A percentile compares a stretch with the other conserved stretches of the same genome.
Evolutionary conservation across 805 yeast species (phyloP).

Genomic region (Cyberlindnera nakhonratchasimensis): DNA sequence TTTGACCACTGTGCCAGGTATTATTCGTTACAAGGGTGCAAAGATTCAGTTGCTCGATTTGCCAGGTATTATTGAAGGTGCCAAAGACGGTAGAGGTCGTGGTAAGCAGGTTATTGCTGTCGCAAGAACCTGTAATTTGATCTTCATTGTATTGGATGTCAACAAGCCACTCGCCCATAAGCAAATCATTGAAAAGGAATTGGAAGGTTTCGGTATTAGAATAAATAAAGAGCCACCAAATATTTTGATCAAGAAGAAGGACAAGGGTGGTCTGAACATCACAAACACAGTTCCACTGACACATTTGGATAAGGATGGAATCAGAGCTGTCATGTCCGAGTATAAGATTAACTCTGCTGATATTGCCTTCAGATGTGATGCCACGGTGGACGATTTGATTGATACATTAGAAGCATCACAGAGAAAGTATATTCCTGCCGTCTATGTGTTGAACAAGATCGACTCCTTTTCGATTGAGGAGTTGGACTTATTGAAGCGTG

Average conservation of each 20-base stretch:
- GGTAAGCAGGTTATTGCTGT: conserved; percentile 98
- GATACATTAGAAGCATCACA: conserved; percentile 89
- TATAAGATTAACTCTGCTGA: conserved; percentile 95
- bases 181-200: conserved; percentile 87
- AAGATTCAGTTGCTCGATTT: conserved; percentile 93
- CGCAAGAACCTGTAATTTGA: conserved; percentile 93
- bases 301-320: conserved; percentile 87
- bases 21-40: conserved; percentile 93
- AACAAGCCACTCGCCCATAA: conserved; percentile 95
- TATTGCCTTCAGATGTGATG: conserved; percentile 94
- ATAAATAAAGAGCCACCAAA: conserved; percentile 91
- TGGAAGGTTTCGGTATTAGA: conserved; percentile 97
- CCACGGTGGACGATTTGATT: conserved; percentile 93
- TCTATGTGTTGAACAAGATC: conserved; percentile 92
- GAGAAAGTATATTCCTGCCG: conserved; percentile 92
- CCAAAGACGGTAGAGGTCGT: conserved; percentile 88
- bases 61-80: conserved; percentile 90
- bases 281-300: conserved; percentile 93
- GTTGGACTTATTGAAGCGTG: conserved; percentile 81
- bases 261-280: conserved; percentile 91
- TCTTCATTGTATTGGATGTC: conserved; percentile 92
- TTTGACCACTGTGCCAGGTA: conserved; percentile 95
- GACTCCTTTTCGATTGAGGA: conserved; percentile 95
- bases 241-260: conserved; percentile 86
- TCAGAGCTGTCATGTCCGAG: conserved; percentile 93